phyloP scores from a whole-genome alignment of 1,139 yeast species.

The Geotrichum siamense region DNA sequence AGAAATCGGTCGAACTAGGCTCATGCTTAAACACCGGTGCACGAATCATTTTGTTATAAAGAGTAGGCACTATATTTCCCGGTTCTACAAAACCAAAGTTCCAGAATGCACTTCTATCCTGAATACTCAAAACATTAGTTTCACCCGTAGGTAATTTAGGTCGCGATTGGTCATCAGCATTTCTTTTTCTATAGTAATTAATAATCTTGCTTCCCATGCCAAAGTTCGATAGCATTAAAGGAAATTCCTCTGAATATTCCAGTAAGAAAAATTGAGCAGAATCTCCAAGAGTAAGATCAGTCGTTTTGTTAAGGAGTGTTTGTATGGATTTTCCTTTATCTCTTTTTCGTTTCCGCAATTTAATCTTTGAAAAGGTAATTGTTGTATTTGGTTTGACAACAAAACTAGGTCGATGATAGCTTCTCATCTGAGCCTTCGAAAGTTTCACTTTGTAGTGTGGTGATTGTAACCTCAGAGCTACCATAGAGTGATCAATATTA shows the following conservation, averaged over 20 bases:
- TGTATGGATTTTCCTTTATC: constrained; percentile 78
- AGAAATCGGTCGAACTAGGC: constrained; percentile 67
- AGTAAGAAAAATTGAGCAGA: constrained; percentile 66
- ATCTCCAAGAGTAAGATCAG: constrained; percentile 80
- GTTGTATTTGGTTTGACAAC: constrained; percentile 69
- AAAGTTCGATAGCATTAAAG: constrained; percentile 72
- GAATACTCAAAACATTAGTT: constrained; percentile 89
- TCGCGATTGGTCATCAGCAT: constrained; percentile 73
- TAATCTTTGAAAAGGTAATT: constrained; percentile 67
- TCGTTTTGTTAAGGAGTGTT: constrained; percentile 62
- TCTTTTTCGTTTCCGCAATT: constrained; percentile 77
- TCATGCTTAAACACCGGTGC: constrained; percentile 94
- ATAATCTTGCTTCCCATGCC: constrained; percentile 96
- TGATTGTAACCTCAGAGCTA: constrained; percentile 78
- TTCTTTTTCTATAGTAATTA: constrained; percentile 82
- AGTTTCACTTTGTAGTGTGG: constrained; percentile 85
- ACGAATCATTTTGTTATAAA: constrained; percentile 83
- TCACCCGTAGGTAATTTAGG: constrained; percentile 91
- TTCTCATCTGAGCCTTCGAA: constrained; percentile 60
- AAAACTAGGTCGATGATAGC: constrained; percentile 76
- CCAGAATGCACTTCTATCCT: constrained; percentile 97
- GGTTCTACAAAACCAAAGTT: constrained; percentile 95
- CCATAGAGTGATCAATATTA: constrained; percentile 84
- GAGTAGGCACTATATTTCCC: constrained; percentile 88
- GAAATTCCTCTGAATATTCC: constrained; percentile 90